A percentile compares a stretch with the other conserved stretches of the same genome.
These are phyloP conservation scores for Chlorella sp. DNA, from an alignment of 139 green algal genomes.

Conservation along the genomic window DNA sequence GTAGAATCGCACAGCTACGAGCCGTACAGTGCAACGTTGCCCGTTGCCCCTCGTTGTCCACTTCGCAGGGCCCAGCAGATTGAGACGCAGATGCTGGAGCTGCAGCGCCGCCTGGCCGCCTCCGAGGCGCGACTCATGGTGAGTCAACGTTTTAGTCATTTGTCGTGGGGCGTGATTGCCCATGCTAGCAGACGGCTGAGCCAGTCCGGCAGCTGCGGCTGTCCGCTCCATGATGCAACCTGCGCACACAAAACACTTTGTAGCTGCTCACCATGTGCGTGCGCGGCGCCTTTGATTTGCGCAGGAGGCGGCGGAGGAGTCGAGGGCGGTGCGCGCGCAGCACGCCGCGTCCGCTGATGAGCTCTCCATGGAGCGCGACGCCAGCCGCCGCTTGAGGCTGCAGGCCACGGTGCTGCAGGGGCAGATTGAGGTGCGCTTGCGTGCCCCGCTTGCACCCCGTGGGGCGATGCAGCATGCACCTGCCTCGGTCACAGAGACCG, in stretches of 20 bases:
- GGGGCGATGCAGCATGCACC: too few species aligned
- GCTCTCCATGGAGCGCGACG: not conserved
- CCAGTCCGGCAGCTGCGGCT: not conserved
- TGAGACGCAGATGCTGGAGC: not conserved
- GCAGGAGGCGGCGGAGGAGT: not conserved
- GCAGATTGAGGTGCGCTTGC: not conserved
- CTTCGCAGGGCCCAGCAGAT: not conserved
- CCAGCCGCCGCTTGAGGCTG: not conserved
- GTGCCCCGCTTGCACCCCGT: too few species aligned
- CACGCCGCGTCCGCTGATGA: not conserved
- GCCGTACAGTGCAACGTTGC: not conserved
- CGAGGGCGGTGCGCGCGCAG: too few species aligned
- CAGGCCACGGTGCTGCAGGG: not conserved
- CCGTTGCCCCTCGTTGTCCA: not conserved
- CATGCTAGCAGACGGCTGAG: not conserved
- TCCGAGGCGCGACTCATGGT: not conserved
- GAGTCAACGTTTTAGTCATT: not conserved
- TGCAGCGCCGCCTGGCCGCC: not conserved
- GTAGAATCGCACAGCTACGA: not conserved
- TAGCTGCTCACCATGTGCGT: not conserved
- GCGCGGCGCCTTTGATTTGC: too few species aligned
- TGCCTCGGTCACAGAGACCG: too few species aligned
- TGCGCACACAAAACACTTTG: not conserved
- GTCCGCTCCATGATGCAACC: not conserved
- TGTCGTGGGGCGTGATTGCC: not conserved